Percentiles rank a stretch among this genome's conserved stretches.
phyloP scores from a whole-genome alignment of 2,329 filamentous ascomycete genomes.

The Neopestalotiopsis sp. region DNA sequence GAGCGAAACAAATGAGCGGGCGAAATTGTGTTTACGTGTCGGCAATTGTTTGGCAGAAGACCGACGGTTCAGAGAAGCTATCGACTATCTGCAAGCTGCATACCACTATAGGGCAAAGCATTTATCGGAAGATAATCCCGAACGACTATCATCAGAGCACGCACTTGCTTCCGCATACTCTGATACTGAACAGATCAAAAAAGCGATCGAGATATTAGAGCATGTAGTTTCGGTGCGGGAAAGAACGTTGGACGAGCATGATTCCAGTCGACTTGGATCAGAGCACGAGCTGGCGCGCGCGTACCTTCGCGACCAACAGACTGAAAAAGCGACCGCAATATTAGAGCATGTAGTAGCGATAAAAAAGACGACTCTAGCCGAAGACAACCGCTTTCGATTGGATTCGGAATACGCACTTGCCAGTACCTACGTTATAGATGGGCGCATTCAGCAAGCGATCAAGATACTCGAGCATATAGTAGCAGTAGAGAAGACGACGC shows the following conservation, averaged over 20 bases:
- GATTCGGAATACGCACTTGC: slow-evolving; percentile 23
- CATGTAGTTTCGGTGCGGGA: not conserved
- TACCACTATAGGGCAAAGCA: slow-evolving; percentile 18
- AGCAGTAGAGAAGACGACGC: slow-evolving; percentile 9
- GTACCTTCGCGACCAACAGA: slow-evolving; percentile 20
- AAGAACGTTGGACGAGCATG: not conserved
- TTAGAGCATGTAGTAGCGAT: slow-evolving; percentile 17
- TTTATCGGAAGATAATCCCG: not conserved
- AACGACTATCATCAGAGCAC: not conserved
- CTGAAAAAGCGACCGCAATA: slow-evolving; percentile 21
- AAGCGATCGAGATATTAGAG: slow-evolving; percentile 24
- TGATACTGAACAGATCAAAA: not conserved
- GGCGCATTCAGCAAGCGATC: slow-evolving; percentile 28
- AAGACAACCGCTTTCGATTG: not conserved
- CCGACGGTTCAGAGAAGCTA: slow-evolving; percentile 26
- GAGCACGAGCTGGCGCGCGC: slow-evolving; percentile 26
- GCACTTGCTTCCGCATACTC: not conserved
- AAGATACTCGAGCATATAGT: slow-evolving; percentile 32
- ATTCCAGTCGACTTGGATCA: not conserved
- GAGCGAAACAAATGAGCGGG: slow-evolving; percentile 24
- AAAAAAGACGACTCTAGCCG: not conserved
- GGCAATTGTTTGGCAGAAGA: slow-evolving; percentile 29
- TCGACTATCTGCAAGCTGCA: slow-evolving; percentile 20
- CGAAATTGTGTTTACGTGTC: slow-evolving; percentile 26
- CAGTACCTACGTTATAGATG: slow-evolving; percentile 25